Evolutionary conservation across 2,329 filamentous ascomycete genomes (phyloP), one percentile per base, ranked within the genome.

Genomic region (Hawksworthiomyces lignivorus): DNA sequence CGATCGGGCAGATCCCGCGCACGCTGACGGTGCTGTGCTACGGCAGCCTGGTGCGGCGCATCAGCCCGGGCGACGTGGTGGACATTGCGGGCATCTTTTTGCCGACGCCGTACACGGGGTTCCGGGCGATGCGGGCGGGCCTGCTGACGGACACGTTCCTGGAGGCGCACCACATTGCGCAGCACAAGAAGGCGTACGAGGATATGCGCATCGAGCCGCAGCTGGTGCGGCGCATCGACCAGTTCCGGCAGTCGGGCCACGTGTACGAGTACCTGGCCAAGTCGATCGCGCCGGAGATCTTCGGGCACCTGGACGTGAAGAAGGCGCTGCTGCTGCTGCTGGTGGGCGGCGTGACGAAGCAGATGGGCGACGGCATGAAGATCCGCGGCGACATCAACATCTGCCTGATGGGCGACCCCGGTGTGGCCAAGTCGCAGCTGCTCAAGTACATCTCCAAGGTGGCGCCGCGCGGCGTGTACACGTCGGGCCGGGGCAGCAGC

Each of bases 351-450:
- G 90, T 96, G 2, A 92, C 82, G 4, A 98, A 98, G 64, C 83
- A 92, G 57, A 94, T 97, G 76, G 88, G 88, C 39, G 92, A 98
- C 57, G 92, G 92, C 47, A 97, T 98, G 92, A 84, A 88, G 56
- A 98, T 98, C 60, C 87, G 92, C 73, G 92, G 92, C 55, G 92
- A 98, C 58, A 94, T 98, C 70, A 98, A 98, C 66, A 83, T 98
- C 49, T 97, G 92, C 62, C 69, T 98, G 57, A 98, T 98, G 92
- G 92, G 92, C 73, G 92, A 98, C 58, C 92, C 92, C 60, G 92
- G 92, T 87, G 92, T 98, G 59, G 92, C 92, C 68, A 98, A 98
- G 69, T 98, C 92, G 28, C 92, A 98, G 69, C 70, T 98, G 52
- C 75, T 98, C 52, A 97, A 96, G 67, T 98, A 98, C 62, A 97